Evolutionary conservation across 192 early-diverging fungal genomes (phyloP).

Genomic region (Mortierella antarctica): DNA sequence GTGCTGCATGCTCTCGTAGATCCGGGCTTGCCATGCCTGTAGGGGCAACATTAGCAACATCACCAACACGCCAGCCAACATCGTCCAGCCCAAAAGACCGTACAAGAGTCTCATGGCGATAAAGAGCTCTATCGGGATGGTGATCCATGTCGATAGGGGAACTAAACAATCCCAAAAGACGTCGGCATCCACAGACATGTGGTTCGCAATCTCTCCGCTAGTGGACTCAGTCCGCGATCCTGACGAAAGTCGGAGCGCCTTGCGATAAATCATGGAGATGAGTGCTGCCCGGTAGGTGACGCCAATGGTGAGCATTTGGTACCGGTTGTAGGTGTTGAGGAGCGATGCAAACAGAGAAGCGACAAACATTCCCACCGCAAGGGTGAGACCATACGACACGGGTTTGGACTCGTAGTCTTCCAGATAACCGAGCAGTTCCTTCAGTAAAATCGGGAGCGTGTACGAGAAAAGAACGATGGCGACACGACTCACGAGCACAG

Average conservation of each 20-base stretch:
- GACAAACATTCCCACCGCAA: constrained; percentile 57
- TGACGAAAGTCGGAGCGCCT: constrained; percentile 65
- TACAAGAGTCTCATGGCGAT: constrained; percentile 47
- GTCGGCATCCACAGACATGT: constrained; percentile 47
- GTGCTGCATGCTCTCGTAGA: constrained; percentile 20
- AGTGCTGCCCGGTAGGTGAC: constrained; percentile 59
- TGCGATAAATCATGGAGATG: constrained; percentile 67
- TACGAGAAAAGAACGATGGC: constrained; percentile 28
- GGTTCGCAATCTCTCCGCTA: constrained; percentile 47
- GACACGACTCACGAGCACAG: constrained; percentile 22
- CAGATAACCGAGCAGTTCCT: constrained; percentile 13
- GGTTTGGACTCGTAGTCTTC: constrained; percentile 38
- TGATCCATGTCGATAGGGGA: constrained; percentile 16
- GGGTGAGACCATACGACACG: constrained; percentile 57
- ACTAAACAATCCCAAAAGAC: constrained; percentile 24
- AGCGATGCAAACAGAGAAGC: constrained; percentile 56
- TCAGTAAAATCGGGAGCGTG: constrained; percentile 14
- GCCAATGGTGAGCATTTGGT: constrained; percentile 61
- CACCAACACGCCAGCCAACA: constrained; percentile 28
- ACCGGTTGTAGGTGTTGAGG: constrained; percentile 50
- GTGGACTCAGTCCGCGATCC: constrained; percentile 32
- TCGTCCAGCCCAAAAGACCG: constrained; percentile 27
- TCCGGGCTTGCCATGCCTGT: constrained; percentile 39
- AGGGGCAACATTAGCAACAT: constrained; percentile 33
- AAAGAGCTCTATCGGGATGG: constrained; percentile 37